A percentile compares a stretch with the other conserved stretches of the same genome.
Evolutionary conservation across 2,329 filamentous ascomycete genomes (phyloP).

Genomic region (Anthostomella pinea): DNA sequence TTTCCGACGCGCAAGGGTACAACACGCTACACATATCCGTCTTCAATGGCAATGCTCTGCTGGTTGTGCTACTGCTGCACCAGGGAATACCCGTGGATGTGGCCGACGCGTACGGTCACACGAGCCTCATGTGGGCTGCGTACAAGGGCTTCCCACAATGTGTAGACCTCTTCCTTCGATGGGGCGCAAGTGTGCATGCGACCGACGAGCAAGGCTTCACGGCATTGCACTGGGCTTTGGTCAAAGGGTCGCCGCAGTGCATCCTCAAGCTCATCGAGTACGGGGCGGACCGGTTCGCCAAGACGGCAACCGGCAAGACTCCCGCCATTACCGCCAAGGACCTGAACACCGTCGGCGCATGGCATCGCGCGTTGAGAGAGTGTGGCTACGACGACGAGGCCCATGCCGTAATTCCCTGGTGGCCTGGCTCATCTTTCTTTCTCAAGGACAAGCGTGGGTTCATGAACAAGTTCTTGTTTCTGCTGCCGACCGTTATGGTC

Average conservation of each 20-base stretch:
- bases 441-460: conserved; percentile 75
- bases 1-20: conserved; percentile 93
- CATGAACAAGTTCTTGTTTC: conserved; percentile 81
- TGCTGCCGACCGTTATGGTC: conserved; percentile 80
- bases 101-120: conserved; percentile 85
- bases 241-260: conserved; percentile 86
- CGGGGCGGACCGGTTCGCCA: conserved; percentile 87
- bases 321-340: conserved; percentile 82
- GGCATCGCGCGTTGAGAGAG: conserved; percentile 79
- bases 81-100: conserved; percentile 95
- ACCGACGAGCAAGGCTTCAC: conserved; percentile 92
- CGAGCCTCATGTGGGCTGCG: conserved; percentile 95
- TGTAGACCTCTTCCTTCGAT: conserved; percentile 87
- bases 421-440: conserved; percentile 70
- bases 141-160: conserved; percentile 95
- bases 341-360: conserved; percentile 80
- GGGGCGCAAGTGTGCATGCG: conserved; percentile 91
- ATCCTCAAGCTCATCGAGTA: conserved; percentile 95
- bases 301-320: conserved; percentile 87
- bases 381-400: conserved; percentile 81
- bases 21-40: conserved; percentile 97
- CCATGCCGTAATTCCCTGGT: conserved; percentile 64
- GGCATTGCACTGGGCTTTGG: conserved; percentile 91
- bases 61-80: conserved; percentile 85
- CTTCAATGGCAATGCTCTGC: conserved; percentile 91